Conservation (phyloP, 129 eudicot species). For the Smallanthus sonchifolius region DNA sequence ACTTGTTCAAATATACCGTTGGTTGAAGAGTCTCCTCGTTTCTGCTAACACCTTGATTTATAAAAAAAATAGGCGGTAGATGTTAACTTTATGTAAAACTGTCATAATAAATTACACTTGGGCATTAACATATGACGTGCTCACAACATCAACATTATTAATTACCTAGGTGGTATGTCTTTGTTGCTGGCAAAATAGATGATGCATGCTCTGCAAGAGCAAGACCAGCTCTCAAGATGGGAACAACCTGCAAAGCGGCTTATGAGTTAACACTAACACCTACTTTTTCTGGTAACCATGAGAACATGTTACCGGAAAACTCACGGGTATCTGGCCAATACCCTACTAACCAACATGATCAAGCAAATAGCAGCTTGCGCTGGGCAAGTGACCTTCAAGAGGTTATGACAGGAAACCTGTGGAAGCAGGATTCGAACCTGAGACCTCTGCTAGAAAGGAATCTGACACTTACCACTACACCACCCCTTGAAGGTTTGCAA, state of each 20-base stretch:
- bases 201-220: constrained; percentile 97
- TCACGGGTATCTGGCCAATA: too few relatives aligned
- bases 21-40: constrained; percentile 94
- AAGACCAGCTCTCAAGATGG: constrained; percentile 98
- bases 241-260: constrained; percentile 60
- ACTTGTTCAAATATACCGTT: constrained; percentile 88
- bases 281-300: too few relatives aligned
- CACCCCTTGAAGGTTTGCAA: neutral
- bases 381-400: too few relatives aligned
- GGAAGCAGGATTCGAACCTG: too few relatives aligned
- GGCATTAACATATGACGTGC: neutral
- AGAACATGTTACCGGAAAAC: too few relatives aligned
- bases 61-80: neutral
- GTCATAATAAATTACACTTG: neutral
- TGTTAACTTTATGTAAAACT: neutral
- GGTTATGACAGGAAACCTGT: too few relatives aligned
- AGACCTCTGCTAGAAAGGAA: too few relatives aligned
- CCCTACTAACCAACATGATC: too few relatives aligned
- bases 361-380: too few relatives aligned
- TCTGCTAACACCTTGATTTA: constrained; percentile 65
- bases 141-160: neutral
- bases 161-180: constrained; percentile 85
- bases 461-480: too few relatives aligned
- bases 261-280: neutral
- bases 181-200: constrained; percentile 84